Percentiles rank a stretch among this genome's conserved stretches.
These are phyloP conservation scores for Phialophora tarda DNA, from an alignment of 2,329 filamentous ascomycete genomes.

Conservation along the genomic window DNA sequence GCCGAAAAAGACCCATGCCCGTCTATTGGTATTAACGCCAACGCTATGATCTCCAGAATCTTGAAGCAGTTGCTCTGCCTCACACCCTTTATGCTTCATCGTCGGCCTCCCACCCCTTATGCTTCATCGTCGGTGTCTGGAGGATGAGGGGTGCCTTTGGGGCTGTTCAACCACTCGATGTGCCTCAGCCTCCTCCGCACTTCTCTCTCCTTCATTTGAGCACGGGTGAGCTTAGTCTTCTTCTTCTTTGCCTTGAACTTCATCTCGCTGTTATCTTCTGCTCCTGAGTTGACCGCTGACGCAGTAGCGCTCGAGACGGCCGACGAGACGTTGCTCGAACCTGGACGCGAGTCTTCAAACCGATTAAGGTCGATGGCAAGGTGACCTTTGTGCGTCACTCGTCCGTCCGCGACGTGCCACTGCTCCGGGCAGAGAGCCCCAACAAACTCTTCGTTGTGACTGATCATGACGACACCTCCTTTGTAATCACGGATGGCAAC, in stretches of 20 bases:
- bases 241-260: conserved; percentile 76
- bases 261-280: conserved; percentile 77
- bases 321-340: conserved; percentile 65
- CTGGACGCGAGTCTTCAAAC: conserved; percentile 81
- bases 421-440: conserved; percentile 94
- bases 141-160: conserved; percentile 81
- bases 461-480: conserved; percentile 98
- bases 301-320: conserved; percentile 62
- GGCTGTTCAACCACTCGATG: conserved; percentile 80
- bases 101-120: conserved; percentile 66
- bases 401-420: conserved; percentile 89
- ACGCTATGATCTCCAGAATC: conserved; percentile 24
- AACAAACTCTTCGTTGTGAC: conserved; percentile 98
- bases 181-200: conserved; percentile 84
- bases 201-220: conserved; percentile 92
- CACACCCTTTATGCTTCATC: conserved; percentile 71
- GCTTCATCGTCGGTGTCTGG: conserved; percentile 77
- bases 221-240: conserved; percentile 96
- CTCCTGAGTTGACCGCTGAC: conserved; percentile 77
- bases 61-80: not conserved
- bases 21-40: conserved; percentile 24
- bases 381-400: conserved; percentile 81
- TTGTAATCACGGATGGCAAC: conserved; percentile 98
- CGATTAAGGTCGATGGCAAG: conserved; percentile 75
- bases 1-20: not conserved